Evolutionary conservation across 352 stramenopile genomes (phyloP), one percentile per base, ranked within the genome.

Genomic region (Globisporangium parvum): DNA sequence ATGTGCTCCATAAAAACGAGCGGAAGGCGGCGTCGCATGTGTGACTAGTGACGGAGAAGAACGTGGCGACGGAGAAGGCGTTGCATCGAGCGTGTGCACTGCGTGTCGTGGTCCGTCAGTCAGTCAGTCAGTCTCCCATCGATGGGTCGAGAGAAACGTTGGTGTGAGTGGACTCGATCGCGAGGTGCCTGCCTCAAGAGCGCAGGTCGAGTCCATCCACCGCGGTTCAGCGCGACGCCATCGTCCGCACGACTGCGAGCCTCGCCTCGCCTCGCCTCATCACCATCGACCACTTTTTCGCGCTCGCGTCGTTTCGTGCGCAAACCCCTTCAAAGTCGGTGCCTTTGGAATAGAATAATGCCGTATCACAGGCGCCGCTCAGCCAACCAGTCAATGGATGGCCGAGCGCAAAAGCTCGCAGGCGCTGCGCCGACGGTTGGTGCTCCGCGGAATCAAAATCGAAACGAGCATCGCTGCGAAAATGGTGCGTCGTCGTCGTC

Each of bases 391-490:
- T 47, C 20, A 47, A 47, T 47, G 41, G 41, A 47, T 47, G 41
- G 41, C 41, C 41, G 20, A 47, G 41, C 41, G 41, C 41, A 53
- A 60, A 53, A 60, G 35, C 55, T 48, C 31, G 42, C 47, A 44
- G n/a, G n/a, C 53, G 42, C 35, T 18, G 21, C 21, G 28, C 37
- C 42, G 33, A 52, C 51, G 51, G 51, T 59, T 63, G 51, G 57
- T 58, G 45, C 24, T 48, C 47, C 49, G 41, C 41, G 17, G 41
- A 47, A 47, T 47, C 57, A 63, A 63, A 63, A 58, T 63, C 55
- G 57, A 63, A 63, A 63, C 51, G 50, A 57, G 57, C 47, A 41
- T 23, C 39, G 45, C 45, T 53, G 49, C 42, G 49, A 62, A 63
- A 47, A 63, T 63, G 57, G 57, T 63, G 57, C 51, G 57, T 63